Evolutionary conservation across 2,329 filamentous ascomycete genomes (phyloP).

Genomic region (Claviceps sp.): DNA sequence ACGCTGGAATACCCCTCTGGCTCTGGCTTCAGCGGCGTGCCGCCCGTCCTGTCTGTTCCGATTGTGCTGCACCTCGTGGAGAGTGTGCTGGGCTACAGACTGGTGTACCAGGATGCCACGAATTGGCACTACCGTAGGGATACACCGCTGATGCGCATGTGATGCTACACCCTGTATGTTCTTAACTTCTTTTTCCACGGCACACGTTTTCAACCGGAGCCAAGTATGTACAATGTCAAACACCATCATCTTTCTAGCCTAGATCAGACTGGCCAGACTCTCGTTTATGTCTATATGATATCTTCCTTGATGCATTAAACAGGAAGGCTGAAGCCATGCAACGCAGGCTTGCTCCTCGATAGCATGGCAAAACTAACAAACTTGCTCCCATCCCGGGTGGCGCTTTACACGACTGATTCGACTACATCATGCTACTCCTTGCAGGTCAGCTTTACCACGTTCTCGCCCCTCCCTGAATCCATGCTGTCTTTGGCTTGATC

Average conservation of each 20-base stretch:
- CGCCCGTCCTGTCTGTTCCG: conserved; percentile 24
- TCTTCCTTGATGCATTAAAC: neutral
- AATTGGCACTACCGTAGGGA: conserved; percentile 16
- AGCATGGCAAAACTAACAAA: neutral
- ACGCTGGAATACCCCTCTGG: conserved; percentile 21
- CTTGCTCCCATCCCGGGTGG: neutral
- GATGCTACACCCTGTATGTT: neutral
- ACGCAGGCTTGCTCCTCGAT: neutral
- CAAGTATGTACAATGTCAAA: no score
- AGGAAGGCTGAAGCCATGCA: neutral
- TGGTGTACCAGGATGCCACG: conserved; percentile 10
- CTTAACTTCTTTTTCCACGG: no score
- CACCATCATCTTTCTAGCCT: no score
- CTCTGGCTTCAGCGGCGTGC: conserved; percentile 15
- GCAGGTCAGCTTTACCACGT: neutral
- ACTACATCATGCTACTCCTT: neutral
- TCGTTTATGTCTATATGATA: neutral
- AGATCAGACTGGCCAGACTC: neutral
- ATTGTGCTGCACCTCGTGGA: conserved; percentile 33
- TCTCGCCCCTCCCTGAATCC: neutral
- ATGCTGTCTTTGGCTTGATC: neutral
- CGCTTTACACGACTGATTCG: neutral
- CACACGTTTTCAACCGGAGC: no score
- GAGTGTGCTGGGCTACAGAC: conserved; percentile 30
- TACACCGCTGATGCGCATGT: neutral